Conservation (phyloP, 1,284 basidiomycete species). For the Pisolithus thermaeus region DNA sequence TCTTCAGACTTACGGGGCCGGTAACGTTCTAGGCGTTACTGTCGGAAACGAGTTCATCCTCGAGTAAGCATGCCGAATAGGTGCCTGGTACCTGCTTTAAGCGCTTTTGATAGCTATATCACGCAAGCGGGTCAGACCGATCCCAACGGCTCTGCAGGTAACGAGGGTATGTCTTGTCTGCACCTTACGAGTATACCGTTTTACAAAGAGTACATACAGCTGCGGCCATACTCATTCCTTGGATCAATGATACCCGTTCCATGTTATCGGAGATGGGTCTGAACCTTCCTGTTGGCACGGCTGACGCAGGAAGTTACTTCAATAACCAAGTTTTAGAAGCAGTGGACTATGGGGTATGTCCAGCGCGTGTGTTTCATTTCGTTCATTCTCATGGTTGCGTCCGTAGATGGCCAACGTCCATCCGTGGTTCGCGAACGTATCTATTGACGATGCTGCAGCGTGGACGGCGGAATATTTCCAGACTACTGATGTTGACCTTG, state of each 20-base stretch:
- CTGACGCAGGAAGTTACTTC: conserved; percentile 88
- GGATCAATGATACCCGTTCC: conserved; percentile 60
- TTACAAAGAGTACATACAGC: conserved; percentile 13
- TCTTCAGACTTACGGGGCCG: conserved; percentile 73
- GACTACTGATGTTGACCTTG: conserved; percentile 21
- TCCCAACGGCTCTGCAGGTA: conserved; percentile 51
- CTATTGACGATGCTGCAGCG: conserved; percentile 52
- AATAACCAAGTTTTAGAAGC: conserved; percentile 62
- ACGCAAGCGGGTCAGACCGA: conserved; percentile 33
- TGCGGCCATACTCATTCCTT: conserved; percentile 46
- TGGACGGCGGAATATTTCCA: conserved; percentile 31
- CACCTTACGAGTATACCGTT: background rate
- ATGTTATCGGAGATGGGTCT: conserved; percentile 53
- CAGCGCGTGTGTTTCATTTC: background rate
- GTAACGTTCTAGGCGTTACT: conserved; percentile 75
- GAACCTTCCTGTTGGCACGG: conserved; percentile 73
- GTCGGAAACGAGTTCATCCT: conserved; percentile 84
- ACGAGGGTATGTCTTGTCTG: conserved; percentile 39
- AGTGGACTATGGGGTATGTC: conserved; percentile 70
- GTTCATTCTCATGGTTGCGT: background rate
- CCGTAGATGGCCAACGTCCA: conserved; percentile 68
- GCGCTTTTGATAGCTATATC: conserved; percentile 43
- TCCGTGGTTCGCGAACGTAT: conserved; percentile 76
- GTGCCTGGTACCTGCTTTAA: background rate
- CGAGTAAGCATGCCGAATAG: conserved; percentile 42